Conservation (phyloP, 116 monocot genomes). For the Dioscorea cayenensis region DNA sequence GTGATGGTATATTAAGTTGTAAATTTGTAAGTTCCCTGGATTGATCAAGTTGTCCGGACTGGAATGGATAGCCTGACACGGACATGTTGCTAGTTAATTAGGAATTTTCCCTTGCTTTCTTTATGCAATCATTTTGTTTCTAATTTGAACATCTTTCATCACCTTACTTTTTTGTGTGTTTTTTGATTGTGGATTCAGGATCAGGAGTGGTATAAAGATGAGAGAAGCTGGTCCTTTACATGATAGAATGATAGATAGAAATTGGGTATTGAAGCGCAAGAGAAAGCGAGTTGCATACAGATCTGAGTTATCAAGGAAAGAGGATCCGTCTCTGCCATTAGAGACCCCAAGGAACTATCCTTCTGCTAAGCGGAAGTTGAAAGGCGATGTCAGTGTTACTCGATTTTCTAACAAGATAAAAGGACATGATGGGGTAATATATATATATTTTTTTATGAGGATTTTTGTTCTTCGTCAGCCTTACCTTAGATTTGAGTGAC, state of each 20-base stretch:
- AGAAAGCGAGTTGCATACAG: constrained; percentile 43
- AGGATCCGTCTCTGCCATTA: constrained; percentile 16
- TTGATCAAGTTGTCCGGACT: not conserved
- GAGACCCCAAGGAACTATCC: constrained; percentile 23
- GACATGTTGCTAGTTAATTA: not conserved
- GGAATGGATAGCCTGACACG: too few species aligned
- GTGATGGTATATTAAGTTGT: too few species aligned
- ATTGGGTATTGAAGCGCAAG: constrained; percentile 85
- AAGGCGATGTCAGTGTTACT: constrained; percentile 32
- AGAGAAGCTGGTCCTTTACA: constrained; percentile 36
- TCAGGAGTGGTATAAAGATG: constrained; percentile 15
- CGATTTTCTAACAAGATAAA: constrained; percentile 39
- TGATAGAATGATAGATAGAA: constrained; percentile 47
- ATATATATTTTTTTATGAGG: not conserved
- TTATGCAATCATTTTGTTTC: not conserved
- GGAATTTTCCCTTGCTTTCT: not conserved
- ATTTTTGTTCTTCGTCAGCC: not conserved
- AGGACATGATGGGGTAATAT: constrained; percentile 83
- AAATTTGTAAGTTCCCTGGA: not conserved
- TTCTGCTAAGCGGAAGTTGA: constrained; percentile 36
- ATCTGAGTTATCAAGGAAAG: constrained; percentile 33
- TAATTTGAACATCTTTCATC: not conserved
- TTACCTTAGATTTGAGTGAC: too few species aligned
- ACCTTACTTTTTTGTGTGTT: not conserved
- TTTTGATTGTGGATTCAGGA: not conserved